phyloP scores from a whole-genome alignment of 1,284 basidiomycete species.

The Sanghuangporus weigelae region DNA sequence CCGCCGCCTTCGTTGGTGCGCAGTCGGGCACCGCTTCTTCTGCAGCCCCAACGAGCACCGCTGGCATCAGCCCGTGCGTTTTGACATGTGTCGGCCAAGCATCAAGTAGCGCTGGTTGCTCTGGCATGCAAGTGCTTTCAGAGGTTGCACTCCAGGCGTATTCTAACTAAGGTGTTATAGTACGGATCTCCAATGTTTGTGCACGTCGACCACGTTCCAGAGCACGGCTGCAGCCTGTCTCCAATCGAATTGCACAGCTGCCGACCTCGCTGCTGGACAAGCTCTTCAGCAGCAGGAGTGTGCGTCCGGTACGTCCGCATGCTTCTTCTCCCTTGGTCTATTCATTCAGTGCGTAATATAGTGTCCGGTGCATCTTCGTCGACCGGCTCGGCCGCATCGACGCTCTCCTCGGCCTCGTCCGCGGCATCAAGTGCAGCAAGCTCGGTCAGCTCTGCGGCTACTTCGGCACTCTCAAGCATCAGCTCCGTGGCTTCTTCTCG shows the following conservation, averaged over 20 bases:
- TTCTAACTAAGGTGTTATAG: background rate
- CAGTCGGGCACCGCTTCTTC: background rate
- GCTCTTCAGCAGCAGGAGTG: background rate
- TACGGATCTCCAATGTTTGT: constrained; percentile 9
- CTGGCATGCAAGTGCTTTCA: constrained; percentile 8
- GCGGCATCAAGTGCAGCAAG: background rate
- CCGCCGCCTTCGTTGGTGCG: background rate
- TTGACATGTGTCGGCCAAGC: constrained; percentile 16
- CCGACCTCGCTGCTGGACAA: background rate
- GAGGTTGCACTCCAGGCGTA: background rate
- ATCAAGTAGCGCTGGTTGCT: constrained; percentile 14
- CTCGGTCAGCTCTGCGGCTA: background rate
- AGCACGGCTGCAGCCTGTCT: constrained; percentile 3
- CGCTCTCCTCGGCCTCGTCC: background rate
- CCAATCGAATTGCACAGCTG: constrained; percentile 5
- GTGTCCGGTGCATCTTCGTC: background rate
- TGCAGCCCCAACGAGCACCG: background rate
- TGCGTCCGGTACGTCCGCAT: background rate
- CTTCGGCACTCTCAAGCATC: too few relatives aligned
- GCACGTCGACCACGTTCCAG: constrained; percentile 12
- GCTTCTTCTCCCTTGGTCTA: background rate
- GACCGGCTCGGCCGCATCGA: background rate
- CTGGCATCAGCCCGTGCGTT: constrained; percentile 15
- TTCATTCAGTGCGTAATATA: background rate
- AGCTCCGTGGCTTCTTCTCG: too few relatives aligned